phyloP scores from a whole-genome alignment of 108 stramenopile species.

The Ochromonas danica region DNA sequence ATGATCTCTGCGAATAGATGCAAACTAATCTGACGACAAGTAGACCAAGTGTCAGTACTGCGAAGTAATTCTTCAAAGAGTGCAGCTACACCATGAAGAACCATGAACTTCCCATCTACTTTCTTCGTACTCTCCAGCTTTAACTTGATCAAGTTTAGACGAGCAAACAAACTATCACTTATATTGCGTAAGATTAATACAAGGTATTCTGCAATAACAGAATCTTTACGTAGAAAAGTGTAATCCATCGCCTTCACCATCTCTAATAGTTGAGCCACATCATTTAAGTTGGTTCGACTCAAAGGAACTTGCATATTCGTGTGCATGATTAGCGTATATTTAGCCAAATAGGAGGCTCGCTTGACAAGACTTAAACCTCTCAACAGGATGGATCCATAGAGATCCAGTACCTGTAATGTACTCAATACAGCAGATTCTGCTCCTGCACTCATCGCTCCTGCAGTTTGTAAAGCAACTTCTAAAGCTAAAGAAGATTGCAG shows the following conservation, averaged over 20 bases:
- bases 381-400: constrained; percentile 8
- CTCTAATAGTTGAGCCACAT: constrained; percentile 6
- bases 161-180: not conserved
- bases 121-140: constrained; percentile 7
- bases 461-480: no score
- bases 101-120: not conserved
- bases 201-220: not conserved
- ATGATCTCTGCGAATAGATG: not conserved
- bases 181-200: not conserved
- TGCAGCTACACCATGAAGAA: not conserved
- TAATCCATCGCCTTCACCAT: constrained; percentile 18
- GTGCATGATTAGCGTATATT: not conserved
- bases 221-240: constrained; percentile 19
- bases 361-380: constrained; percentile 16
- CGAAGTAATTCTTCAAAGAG: not conserved
- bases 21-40: not conserved
- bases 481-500: not conserved
- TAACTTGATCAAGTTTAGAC: not conserved
- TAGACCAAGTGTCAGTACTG: not conserved
- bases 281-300: constrained; percentile 8
- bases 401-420: not conserved
- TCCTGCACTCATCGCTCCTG: no score
- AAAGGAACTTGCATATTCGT: constrained; percentile 22
- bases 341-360: constrained; percentile 7
- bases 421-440: no score